Base-by-base conservation (phyloP, 768 basidiomycete genomes). In the Thelephora ganbajun region DNA sequence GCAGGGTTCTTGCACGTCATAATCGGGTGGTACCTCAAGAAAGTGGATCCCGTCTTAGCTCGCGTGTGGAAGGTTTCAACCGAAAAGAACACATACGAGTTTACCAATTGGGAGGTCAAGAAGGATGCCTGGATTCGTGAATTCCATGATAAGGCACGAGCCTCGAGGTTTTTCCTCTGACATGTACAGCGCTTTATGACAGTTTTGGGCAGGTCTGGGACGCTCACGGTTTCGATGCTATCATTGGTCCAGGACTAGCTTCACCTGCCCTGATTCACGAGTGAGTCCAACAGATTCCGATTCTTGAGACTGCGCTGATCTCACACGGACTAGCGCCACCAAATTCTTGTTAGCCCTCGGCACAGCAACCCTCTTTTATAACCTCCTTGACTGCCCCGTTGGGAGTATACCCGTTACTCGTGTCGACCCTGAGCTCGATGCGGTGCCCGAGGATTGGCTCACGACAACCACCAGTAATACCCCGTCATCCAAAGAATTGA, bases 381-480 rank as follows among this genome's bases (percentile, higher is more conserved):
- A 71, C 56, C 44, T 71, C 11, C 57, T 67, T 33, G 68, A 70
- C 46, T 61, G 59, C 6, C 65, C 70, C 5, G 68, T 68, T 13
- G 70, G 69, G 11, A 58, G 63, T 6, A 30, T 72, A 2, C 70
- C 70, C 19, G 65, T 72, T 41, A 69, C 67, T 3, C 57, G 56
- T 13, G 70, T 72, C 35, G 62, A 66, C 51, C 33, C 59, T 0
- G 41, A 34, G 6, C 48, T 54, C 13, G 70, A 72, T 51, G 48
- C 47, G 0, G 47, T 60, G 30, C 50, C 64, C 2, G 45, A 53
- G 13, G 59, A 58, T 20, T 63, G 53, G 50, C 51, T 56, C 0
- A 54, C 35, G 0, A 49, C 48, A 20, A 43, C 42, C 7, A 53
- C 47, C 19, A 19, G 45, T 1, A 61, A 59, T 2, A 61, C 59